A percentile compares a stretch with the other conserved stretches of the same genome.
Evolutionary conservation across 345 rosid species (phyloP).

Genomic region (Gossypium herbaceum): DNA sequence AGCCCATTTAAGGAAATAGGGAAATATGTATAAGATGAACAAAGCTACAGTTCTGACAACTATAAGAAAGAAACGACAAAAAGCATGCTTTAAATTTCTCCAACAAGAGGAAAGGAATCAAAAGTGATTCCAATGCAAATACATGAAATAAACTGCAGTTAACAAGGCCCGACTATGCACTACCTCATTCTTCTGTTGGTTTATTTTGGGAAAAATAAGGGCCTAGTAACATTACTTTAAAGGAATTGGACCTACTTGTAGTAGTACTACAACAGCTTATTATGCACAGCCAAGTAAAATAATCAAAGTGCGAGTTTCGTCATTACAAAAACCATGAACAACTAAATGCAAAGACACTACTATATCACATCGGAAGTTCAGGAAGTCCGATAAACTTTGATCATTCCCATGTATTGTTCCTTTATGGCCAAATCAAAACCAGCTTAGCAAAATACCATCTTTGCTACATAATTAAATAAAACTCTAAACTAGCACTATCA

Average conservation of each 20-base stretch:
- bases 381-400: neutral
- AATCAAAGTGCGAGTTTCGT: neutral
- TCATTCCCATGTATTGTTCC: neutral
- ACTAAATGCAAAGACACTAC: neutral
- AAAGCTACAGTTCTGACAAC: neutral
- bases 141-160: neutral
- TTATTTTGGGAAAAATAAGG: constrained; percentile 3
- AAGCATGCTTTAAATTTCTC: neutral
- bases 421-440: neutral
- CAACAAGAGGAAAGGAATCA: neutral
- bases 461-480: neutral
- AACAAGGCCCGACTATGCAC: neutral
- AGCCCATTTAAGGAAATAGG: neutral
- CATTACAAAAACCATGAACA: neutral
- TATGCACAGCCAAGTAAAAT: neutral
- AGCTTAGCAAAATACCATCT: neutral
- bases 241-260: neutral
- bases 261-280: neutral
- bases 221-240: neutral
- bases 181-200: constrained; percentile 7
- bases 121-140: neutral
- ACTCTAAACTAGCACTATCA: neutral
- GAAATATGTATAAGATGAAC: neutral
- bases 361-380: neutral
- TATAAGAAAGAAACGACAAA: neutral